Evolutionary conservation across 2,329 filamentous ascomycete genomes (phyloP).

Genomic region (Colletotrichum lentis): DNA sequence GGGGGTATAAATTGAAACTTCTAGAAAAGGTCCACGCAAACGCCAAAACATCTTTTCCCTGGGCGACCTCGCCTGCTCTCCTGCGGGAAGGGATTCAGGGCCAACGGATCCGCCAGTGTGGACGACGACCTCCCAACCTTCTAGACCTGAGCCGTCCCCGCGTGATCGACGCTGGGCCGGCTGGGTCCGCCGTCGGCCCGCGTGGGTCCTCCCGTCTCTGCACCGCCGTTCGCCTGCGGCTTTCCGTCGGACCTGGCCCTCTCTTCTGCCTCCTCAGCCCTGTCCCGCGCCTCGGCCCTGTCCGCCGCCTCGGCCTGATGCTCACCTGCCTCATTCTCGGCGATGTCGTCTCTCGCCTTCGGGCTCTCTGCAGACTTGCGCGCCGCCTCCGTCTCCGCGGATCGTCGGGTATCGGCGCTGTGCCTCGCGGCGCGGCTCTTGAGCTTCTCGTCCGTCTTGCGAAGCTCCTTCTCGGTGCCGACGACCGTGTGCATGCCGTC

Average conservation of each 20-base stretch:
- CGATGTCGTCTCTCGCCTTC: slow-evolving; percentile 1
- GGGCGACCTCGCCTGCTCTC: background rate
- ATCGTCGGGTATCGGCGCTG: slow-evolving; percentile 26
- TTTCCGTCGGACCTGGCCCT: background rate
- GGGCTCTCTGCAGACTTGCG: slow-evolving; percentile 19
- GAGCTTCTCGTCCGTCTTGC: slow-evolving; percentile 38
- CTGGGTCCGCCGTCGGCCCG: slow-evolving; percentile 1
- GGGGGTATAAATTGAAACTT: slow-evolving; percentile 30
- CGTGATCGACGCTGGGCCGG: slow-evolving; percentile 24
- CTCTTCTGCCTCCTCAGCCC: background rate
- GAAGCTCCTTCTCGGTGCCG: slow-evolving; percentile 40
- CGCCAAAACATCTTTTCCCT: slow-evolving; percentile 14
- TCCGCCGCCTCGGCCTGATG: slow-evolving; percentile 10
- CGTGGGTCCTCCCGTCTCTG: background rate
- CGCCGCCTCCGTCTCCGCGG: slow-evolving; percentile 1
- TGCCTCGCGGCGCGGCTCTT: slow-evolving; percentile 31
- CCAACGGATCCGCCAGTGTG: slow-evolving; percentile 9
- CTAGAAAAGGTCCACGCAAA: slow-evolving; percentile 2
- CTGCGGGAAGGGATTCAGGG: background rate
- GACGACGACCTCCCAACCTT: background rate
- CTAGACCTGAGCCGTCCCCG: slow-evolving; percentile 21
- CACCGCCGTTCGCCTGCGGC: background rate
- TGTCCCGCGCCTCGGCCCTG: background rate
- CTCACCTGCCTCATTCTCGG: slow-evolving; percentile 28
- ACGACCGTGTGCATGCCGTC: slow-evolving; percentile 51